Conservation (phyloP, 352 stramenopile species). For the Plasmopara viticola region DNA sequence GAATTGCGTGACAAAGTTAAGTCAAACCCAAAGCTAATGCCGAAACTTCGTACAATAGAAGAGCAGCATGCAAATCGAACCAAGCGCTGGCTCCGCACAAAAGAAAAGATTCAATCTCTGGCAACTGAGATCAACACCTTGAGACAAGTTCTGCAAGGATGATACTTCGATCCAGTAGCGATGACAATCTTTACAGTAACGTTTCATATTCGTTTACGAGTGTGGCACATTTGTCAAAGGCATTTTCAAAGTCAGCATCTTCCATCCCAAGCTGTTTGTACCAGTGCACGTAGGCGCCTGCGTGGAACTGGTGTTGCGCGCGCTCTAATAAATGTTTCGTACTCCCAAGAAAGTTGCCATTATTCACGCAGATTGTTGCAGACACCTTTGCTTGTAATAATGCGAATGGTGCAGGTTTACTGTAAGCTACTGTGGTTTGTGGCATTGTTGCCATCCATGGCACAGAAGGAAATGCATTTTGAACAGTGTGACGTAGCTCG, state of each 20-base stretch:
- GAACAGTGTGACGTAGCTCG: constrained; percentile 13
- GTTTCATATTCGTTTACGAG: constrained; percentile 42
- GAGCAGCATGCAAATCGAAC: constrained; percentile 12
- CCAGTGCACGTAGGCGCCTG: constrained; percentile 50
- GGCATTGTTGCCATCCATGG: constrained; percentile 16
- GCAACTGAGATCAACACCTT: constrained; percentile 22
- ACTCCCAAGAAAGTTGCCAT: constrained; percentile 37
- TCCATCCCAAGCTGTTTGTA: constrained; percentile 57
- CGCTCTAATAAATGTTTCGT: constrained; percentile 36
- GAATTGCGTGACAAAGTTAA: constrained; percentile 10
- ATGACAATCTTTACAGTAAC: constrained; percentile 19
- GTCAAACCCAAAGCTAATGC: constrained; percentile 7
- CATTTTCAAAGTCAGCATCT: constrained; percentile 35
- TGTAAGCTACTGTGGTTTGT: constrained; percentile 13
- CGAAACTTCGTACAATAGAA: constrained; percentile 17
- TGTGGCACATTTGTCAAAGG: constrained; percentile 33
- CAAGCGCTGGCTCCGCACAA: constrained; percentile 26
- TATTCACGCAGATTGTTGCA: constrained; percentile 43
- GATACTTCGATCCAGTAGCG: neutral
- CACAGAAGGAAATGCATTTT: constrained; percentile 19
- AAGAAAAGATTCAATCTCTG: constrained; percentile 17
- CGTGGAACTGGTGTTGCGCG: constrained; percentile 38
- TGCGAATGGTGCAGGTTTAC: constrained; percentile 16
- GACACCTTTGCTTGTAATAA: constrained; percentile 23
- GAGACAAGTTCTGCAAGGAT: constrained; percentile 16